These are phyloP conservation scores for Umbellularia californica DNA, from an alignment of 164 flowering plant species.

Conservation along the genomic window DNA sequence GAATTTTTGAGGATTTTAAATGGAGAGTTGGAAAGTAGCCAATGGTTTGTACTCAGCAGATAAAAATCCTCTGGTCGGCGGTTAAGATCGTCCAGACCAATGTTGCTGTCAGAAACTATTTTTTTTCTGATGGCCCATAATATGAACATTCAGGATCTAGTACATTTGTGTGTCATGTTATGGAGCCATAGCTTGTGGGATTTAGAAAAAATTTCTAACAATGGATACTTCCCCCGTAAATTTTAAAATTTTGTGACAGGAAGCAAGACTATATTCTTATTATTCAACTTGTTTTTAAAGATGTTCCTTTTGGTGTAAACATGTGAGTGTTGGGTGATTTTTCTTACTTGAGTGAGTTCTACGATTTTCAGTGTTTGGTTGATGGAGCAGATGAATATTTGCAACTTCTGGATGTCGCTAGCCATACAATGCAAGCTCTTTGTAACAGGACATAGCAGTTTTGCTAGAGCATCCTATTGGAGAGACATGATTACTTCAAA, in stretches of 20 bases:
- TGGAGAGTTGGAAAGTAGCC: neutral
- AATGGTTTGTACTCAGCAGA: neutral
- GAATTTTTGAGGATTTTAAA: neutral
- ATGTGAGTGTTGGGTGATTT: neutral
- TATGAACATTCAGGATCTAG: neutral
- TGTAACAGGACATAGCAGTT: constrained; percentile 69
- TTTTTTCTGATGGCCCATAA: neutral
- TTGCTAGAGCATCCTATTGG: constrained; percentile 7
- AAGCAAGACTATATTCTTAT: too few relatives aligned
- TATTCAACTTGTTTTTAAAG: neutral
- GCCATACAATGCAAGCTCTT: constrained; percentile 68
- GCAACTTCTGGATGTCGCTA: constrained; percentile 84
- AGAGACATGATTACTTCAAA: too few relatives aligned
- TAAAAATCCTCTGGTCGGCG: neutral
- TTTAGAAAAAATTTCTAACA: neutral
- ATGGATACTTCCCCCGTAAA: neutral
- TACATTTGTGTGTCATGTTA: neutral
- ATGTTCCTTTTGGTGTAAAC: neutral
- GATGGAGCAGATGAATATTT: constrained; percentile 98
- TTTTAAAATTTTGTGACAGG: too few relatives aligned
- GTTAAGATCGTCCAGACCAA: neutral
- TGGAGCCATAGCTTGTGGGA: neutral
- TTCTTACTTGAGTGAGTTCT: neutral
- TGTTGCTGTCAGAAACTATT: neutral
- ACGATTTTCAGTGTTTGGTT: constrained; percentile 64